Evolutionary conservation across 225 moss, liverwort and hornwort genomes (phyloP), one percentile per base, ranked within the genome.

Genomic region (Marchantia polymorpha): DNA sequence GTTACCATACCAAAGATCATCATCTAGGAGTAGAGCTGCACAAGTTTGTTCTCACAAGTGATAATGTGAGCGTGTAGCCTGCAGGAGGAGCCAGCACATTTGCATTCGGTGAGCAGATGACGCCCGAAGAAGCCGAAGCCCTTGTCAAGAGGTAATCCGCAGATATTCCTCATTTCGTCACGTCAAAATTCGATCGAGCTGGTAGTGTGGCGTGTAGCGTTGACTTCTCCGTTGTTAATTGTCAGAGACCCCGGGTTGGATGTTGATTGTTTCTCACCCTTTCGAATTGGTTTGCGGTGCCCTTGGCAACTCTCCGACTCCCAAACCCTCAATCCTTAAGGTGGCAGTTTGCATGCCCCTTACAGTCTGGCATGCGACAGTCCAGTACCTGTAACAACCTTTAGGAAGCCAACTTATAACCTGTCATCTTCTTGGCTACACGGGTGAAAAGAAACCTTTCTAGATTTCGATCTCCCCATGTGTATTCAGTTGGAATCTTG

Each of bases 1-100:
- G 53, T 75, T 31, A 74, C 58, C 31, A 19, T 19, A 46, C 49
- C n/a, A 51, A 50, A n/a, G 0, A 71, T 17, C 58, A 75, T 16
- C 58, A 55, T 55, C 10, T 59, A 75, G 59, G 59, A 59, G 7
- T 59, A 4, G 17, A 58, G 58, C 39, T 29, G 1, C 3, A 22
- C 29, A 51, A 70, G 8, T 39, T 39, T 53, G 15, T 64, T 31
- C 74, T 86, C 77, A 83, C 55, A 13, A 72, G 70, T 64, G 60
- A 53, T 67, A 78, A 52, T 69, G 52, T 64, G 77, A 82, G 66
- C 68, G 23, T 85, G 80, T 66, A 97, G 97, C 91, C 91, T 83
- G 89, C 92, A 80, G 93, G 92, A 82, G 92, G 94, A 81, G 86
- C 83, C 14, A 92, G 91, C 82, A 77, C 92, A 51, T 87, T 96